Evolutionary conservation across 2,329 filamentous ascomycete genomes (phyloP).

Genomic region (Xylariaceae sp.): DNA sequence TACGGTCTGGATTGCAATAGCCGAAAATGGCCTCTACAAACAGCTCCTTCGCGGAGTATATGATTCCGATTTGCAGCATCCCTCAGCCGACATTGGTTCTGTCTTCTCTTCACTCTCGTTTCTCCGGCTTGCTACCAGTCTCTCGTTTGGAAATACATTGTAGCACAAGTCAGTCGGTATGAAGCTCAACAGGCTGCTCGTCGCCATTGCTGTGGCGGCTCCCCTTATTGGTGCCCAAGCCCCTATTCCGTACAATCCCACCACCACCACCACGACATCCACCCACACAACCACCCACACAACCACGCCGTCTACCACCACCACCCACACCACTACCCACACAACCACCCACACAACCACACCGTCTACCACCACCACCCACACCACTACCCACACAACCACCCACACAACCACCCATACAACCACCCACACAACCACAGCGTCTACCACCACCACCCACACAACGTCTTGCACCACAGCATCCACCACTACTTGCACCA

Average conservation of each 20-base stretch:
- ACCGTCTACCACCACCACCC: not conserved
- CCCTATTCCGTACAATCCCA: not conserved
- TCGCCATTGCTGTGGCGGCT: not conserved
- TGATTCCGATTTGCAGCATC: not conserved
- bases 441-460: not conserved
- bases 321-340: not conserved
- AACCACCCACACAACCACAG: not conserved
- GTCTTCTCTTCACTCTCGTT: not conserved
- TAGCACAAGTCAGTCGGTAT: slow-evolving; percentile 5
- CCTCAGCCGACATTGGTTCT: not conserved
- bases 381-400: not conserved
- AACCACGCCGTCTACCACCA: not conserved
- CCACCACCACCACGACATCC: not conserved
- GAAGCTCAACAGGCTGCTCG: slow-evolving; percentile 3
- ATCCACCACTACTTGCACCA: not conserved
- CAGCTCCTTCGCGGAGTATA: not conserved
- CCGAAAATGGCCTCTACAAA: not conserved
- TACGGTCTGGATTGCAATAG: not conserved
- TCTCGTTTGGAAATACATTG: not conserved
- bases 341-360: not conserved
- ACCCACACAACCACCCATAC: not conserved
- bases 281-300: not conserved
- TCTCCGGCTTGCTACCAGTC: not conserved
- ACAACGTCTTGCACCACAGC: not conserved
- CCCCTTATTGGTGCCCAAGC: not conserved